Conservation (phyloP, 75 land plant species). For the Selaginella moellendorffii region DNA sequence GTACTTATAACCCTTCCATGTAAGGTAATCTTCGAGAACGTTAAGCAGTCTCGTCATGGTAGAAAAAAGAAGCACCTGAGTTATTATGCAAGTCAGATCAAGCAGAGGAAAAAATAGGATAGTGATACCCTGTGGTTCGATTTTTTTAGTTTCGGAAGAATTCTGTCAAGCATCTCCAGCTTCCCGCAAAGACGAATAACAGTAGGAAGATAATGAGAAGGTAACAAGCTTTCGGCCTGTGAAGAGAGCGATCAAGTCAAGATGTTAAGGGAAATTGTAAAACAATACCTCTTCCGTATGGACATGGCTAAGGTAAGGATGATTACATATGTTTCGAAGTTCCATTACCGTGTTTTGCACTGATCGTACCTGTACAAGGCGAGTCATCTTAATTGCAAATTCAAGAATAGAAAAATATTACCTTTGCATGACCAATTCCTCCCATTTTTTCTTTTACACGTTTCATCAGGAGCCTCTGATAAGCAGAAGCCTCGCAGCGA, state of each 20-base stretch:
- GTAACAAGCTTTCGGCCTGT: constrained; percentile 68
- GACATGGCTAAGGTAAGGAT: constrained; percentile 96
- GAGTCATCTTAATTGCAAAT: not conserved
- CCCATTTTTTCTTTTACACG: constrained; percentile 97
- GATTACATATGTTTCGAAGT: constrained; percentile 99
- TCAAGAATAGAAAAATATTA: constrained; percentile 18
- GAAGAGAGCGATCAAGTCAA: too few species aligned
- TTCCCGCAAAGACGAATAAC: constrained; percentile 89
- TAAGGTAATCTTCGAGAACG: constrained; percentile 94
- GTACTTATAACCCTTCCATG: constrained; percentile 61
- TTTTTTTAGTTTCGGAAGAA: constrained; percentile 86
- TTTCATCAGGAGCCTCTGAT: constrained; percentile 93
- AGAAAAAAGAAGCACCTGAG: constrained; percentile 90
- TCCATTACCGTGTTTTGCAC: constrained; percentile 98
- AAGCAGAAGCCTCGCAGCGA: constrained; percentile 96
- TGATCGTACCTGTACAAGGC: constrained; percentile 51
- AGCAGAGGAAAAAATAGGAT: not conserved
- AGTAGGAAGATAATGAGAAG: constrained; percentile 76
- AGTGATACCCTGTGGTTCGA: constrained; percentile 80
- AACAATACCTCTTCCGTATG: constrained; percentile 83
- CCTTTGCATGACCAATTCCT: constrained; percentile 67
- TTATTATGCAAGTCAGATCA: not conserved
- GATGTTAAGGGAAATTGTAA: too few species aligned
- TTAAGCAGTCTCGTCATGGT: constrained; percentile 97
- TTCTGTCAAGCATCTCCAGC: constrained; percentile 89